phyloP scores from a whole-genome alignment of 768 basidiomycete genomes.

The Dioszegia aurantiaca region DNA sequence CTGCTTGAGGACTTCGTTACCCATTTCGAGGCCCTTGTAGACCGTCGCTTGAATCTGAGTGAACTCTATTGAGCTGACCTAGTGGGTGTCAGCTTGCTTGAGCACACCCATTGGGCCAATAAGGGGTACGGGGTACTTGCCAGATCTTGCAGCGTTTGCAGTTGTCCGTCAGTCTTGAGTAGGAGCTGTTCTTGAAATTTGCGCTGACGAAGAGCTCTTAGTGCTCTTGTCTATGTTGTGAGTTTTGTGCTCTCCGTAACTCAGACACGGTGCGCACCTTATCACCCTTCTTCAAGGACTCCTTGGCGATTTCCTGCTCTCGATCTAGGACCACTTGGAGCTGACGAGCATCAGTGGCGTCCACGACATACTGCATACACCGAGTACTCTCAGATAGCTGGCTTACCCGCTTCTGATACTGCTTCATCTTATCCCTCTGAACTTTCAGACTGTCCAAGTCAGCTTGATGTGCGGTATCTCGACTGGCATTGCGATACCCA shows the following conservation, averaged over 20 bases:
- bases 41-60: conserved; percentile 90
- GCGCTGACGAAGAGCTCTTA: conserved; percentile 79
- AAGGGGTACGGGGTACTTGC: conserved; percentile 63
- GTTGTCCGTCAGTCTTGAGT: conserved; percentile 80
- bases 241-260: too few relatives aligned
- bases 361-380: too few relatives aligned
- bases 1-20: conserved; percentile 86
- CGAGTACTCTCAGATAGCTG: not conserved
- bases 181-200: conserved; percentile 92
- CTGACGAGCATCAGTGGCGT: conserved; percentile 56
- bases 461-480: not conserved
- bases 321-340: conserved; percentile 80
- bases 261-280: conserved; percentile 58
- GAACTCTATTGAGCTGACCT: conserved; percentile 97
- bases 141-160: conserved; percentile 82
- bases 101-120: too few relatives aligned
- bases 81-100: conserved; percentile 4
- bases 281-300: conserved; percentile 73
- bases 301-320: conserved; percentile 83
- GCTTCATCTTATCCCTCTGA: conserved; percentile 90
- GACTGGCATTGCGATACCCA: conserved; percentile 55
- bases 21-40: conserved; percentile 85
- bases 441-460: conserved; percentile 70
- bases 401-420: conserved; percentile 88
- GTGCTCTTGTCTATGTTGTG: conserved; percentile 64